Percentiles rank a stretch among this genome's conserved stretches.
These are phyloP conservation scores for Gentiana dahurica DNA, from an alignment of 257 asterid species.

Conservation along the genomic window DNA sequence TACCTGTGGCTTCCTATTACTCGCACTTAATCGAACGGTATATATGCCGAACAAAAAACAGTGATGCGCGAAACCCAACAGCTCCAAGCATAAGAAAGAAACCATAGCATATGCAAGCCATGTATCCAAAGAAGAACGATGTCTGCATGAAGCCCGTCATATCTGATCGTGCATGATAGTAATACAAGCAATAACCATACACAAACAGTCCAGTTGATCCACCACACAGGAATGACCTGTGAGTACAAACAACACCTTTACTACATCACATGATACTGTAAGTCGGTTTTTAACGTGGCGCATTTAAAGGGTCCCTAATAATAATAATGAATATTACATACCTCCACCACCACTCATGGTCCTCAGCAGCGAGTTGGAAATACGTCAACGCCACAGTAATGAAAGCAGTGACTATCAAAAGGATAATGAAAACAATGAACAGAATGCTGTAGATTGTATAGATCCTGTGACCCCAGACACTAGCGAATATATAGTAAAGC, in stretches of 20 bases:
- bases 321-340: conserved; percentile 2
- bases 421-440: conserved; percentile 36
- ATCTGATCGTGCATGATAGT: conserved; percentile 75
- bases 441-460: conserved; percentile 39
- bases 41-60: conserved; percentile 40
- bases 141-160: conserved; percentile 98
- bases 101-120: conserved; percentile 46
- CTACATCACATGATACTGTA: background rate
- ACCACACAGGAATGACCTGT: conserved; percentile 83
- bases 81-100: conserved; percentile 49
- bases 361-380: conserved; percentile 45
- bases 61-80: conserved; percentile 38
- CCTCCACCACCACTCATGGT: conserved; percentile 55
- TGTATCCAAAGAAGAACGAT: conserved; percentile 65
- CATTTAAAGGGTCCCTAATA: background rate
- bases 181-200: conserved; percentile 74
- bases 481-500: conserved; percentile 41
- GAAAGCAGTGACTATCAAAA: conserved; percentile 37
- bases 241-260: background rate
- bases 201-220: conserved; percentile 89
- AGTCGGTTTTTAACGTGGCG: background rate
- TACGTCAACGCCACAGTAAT: conserved; percentile 41
- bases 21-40: conserved; percentile 45
- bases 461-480: conserved; percentile 46
- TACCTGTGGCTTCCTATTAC: conserved; percentile 12